phyloP scores from a whole-genome alignment of 2,329 filamentous ascomycete species.

The Macroventuria anomochaeta region DNA sequence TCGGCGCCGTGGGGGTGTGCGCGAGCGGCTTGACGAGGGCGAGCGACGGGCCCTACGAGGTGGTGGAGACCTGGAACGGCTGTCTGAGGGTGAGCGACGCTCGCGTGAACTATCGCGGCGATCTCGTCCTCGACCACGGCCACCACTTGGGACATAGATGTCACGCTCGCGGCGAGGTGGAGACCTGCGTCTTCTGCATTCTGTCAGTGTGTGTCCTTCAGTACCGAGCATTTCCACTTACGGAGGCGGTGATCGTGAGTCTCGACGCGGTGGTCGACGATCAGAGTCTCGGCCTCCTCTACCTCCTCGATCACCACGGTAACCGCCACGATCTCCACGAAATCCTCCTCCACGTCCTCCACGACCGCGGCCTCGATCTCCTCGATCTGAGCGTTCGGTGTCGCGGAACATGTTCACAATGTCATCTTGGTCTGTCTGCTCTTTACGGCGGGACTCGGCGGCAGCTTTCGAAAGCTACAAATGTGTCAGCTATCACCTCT shows the following conservation, averaged over 20 bases:
- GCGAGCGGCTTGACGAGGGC: conserved; percentile 45
- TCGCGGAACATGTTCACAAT: conserved; percentile 71
- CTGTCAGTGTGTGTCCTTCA: conserved; percentile 23
- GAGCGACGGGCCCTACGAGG: conserved; percentile 37
- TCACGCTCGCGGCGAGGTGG: conserved; percentile 61
- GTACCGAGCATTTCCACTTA: conserved; percentile 20
- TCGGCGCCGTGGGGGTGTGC: conserved; percentile 48
- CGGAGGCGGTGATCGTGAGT: conserved; percentile 58
- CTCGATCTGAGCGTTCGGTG: conserved; percentile 58
- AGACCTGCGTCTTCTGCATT: conserved; percentile 54
- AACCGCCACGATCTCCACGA: conserved; percentile 55
- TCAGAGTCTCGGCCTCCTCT: conserved; percentile 54
- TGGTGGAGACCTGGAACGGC: conserved; percentile 36
- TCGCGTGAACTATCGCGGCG: conserved; percentile 45
- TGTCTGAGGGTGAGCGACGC: conserved; percentile 44
- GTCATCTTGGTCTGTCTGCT: conserved; percentile 69
- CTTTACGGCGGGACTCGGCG: conserved; percentile 74
- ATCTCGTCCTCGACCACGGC: conserved; percentile 43
- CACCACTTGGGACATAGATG: conserved; percentile 62
- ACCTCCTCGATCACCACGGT: conserved; percentile 49
- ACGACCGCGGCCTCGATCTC: conserved; percentile 47
- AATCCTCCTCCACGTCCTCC: conserved; percentile 54
- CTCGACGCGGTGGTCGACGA: conserved; percentile 54
- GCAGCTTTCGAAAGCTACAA: conserved; percentile 81
- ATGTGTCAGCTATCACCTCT: conserved; percentile 25